These are phyloP conservation scores for Mycogone perniciosa DNA, from an alignment of 2,329 filamentous ascomycete species.

Conservation along the genomic window DNA sequence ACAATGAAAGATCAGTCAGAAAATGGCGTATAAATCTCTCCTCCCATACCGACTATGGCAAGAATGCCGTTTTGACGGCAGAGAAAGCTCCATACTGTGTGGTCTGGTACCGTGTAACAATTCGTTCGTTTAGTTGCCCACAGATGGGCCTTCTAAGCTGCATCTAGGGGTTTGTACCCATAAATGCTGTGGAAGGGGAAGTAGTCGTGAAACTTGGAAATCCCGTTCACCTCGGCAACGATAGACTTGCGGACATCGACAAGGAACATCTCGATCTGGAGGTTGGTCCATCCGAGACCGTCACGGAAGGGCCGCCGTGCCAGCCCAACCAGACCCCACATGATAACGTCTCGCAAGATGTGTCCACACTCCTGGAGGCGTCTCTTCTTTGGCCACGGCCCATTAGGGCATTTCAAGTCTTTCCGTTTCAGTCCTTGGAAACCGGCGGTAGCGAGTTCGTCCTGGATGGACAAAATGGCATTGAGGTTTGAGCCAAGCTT, in stretches of 20 bases:
- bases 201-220: slow-evolving; percentile 33
- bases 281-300: slow-evolving; percentile 33
- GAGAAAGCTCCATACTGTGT: no score
- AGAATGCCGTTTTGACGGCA: no score
- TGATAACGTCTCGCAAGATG: slow-evolving; percentile 37
- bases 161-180: slow-evolving; percentile 30
- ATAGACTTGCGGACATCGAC: slow-evolving; percentile 34
- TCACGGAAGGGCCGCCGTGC: slow-evolving; percentile 33
- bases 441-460: slow-evolving; percentile 33
- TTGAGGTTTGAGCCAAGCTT: slow-evolving; percentile 37
- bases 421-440: slow-evolving; percentile 36
- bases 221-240: slow-evolving; percentile 28
- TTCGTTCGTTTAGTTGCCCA: not conserved
- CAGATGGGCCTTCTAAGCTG: not conserved
- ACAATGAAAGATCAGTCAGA: no score
- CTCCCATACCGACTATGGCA: no score
- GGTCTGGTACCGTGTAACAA: not conserved
- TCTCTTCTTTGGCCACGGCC: slow-evolving; percentile 39
- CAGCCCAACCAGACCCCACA: slow-evolving; percentile 35
- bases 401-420: slow-evolving; percentile 42
- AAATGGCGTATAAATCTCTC: no score
- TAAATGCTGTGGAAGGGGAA: slow-evolving; percentile 35
- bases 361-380: slow-evolving; percentile 40
- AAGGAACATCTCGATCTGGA: slow-evolving; percentile 40
- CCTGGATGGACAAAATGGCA: slow-evolving; percentile 30